Conservation (phyloP, 2,329 filamentous ascomycete species). For the Xylaria sp. region DNA sequence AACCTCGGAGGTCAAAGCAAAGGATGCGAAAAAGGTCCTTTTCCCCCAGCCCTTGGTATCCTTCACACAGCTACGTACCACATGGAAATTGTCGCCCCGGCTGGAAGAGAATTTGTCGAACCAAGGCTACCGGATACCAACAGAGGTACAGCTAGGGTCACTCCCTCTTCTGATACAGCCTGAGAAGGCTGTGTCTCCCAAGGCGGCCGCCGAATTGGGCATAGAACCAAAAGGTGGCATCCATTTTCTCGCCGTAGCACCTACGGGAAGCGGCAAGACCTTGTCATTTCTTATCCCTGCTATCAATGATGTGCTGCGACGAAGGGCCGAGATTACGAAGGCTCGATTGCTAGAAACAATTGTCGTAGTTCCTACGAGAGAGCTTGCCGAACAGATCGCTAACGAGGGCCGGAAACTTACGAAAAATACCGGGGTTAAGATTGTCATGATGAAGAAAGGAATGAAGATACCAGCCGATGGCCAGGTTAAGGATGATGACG, state of each 20-base stretch:
- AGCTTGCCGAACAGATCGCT: constrained; percentile 81
- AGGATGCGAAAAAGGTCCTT: constrained; percentile 69
- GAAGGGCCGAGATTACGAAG: constrained; percentile 59
- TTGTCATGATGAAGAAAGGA: constrained; percentile 85
- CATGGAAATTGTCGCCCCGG: constrained; percentile 77
- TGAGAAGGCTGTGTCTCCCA: constrained; percentile 57
- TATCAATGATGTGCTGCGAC: constrained; percentile 77
- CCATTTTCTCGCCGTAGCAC: constrained; percentile 88
- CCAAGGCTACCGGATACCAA: constrained; percentile 89
- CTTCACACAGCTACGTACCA: constrained; percentile 76
- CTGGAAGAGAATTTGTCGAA: constrained; percentile 80
- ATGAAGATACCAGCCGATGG: constrained; percentile 72
- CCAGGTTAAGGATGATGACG: constrained; percentile 37
- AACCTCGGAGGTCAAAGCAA: constrained; percentile 56
- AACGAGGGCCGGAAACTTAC: constrained; percentile 88
- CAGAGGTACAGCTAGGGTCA: constrained; percentile 90
- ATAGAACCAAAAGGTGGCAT: constrained; percentile 54
- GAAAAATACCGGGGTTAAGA: constrained; percentile 78
- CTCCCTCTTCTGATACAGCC: constrained; percentile 79
- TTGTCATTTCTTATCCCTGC: constrained; percentile 90
- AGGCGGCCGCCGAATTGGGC: constrained; percentile 50
- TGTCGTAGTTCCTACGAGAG: constrained; percentile 81
- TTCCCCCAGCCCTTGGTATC: constrained; percentile 82
- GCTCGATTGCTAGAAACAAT: constrained; percentile 70
- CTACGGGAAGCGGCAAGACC: constrained; percentile 96